Base-by-base conservation (phyloP, 2,329 filamentous ascomycete genomes). In the Aspergillus sp. region DNA sequence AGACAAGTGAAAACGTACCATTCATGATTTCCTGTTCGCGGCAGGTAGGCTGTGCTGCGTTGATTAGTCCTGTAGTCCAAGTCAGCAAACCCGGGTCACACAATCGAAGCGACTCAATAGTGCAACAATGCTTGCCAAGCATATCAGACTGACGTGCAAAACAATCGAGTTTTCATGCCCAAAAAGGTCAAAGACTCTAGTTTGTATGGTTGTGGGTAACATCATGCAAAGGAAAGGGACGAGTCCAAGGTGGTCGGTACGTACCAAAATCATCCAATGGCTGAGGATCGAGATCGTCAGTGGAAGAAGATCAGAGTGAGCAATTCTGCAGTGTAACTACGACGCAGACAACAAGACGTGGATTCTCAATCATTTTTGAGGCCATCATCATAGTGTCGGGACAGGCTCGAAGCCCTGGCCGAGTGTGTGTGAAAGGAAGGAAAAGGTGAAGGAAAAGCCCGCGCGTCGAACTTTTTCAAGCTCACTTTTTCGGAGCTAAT, bases 121-220 rank as follows among this genome's bases (percentile, higher is more conserved):
- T 49, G 52, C 60, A 56, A 18, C 29, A 50, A 58, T 57, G 55
- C 16, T 63, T 62, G 54, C 57, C 49, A 61, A 60, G 56, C 74
- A 78, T 52, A 83, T 95, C 91, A 95, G 91, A 92, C 91, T 95
- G 91, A 95, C 90, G 90, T 94, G 88, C 86, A 88, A 78, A 91
- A 67, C 86, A 83, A 75, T 68, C 66, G 75, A 78, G 86, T 88
- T 94, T 93, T 93, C 90, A 94, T 89, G 84, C 81, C 83, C 87
- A 59, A 83, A 77, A 55, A 66, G 89, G 87, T 96, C 91, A 95
- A 95, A 96, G 91, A 96, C 91, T 96, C 91, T 96, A 96, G 90
- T 93, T 93, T 84, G 78, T 77, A 80, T 68, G 89, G 90, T 92
- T 88, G 81, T 82, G 77, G 77, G 80, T 92, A 87, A 93, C 91